Conservation (phyloP, 768 basidiomycete genomes). For the Exsudoporus frostii region DNA sequence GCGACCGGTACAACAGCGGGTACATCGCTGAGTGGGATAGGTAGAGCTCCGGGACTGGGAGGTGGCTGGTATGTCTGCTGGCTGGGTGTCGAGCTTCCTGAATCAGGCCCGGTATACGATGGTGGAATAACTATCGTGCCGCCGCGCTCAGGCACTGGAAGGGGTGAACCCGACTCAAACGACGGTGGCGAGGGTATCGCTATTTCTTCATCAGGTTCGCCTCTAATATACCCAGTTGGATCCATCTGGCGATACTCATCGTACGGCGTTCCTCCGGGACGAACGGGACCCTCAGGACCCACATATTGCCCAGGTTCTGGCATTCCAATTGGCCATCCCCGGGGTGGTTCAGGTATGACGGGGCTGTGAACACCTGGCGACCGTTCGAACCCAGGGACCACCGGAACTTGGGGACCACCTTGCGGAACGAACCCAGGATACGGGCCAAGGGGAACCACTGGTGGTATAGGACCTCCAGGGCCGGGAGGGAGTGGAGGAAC, state of each 20-base stretch:
- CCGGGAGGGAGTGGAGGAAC: conserved; percentile 23
- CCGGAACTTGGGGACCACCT: conserved; percentile 15
- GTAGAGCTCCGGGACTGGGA: conserved; percentile 11
- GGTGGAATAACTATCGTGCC: conserved; percentile 14
- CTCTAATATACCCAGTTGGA: conserved; percentile 8
- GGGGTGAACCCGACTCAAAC: conserved; percentile 10
- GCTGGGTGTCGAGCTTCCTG: conserved; percentile 25
- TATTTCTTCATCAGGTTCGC: conserved; percentile 11
- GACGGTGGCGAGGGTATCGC: conserved; percentile 25
- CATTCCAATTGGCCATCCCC: conserved; percentile 15
- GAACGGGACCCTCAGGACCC: conserved; percentile 28
- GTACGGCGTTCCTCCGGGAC: conserved; percentile 34
- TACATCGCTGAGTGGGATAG: conserved; percentile 9
- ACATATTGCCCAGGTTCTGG: conserved; percentile 20
- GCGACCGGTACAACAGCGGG: conserved; percentile 19
- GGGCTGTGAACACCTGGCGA: conserved; percentile 12
- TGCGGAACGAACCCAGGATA: conserved; percentile 27
- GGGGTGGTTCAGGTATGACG: conserved; percentile 25
- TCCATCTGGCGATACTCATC: conserved; percentile 1
- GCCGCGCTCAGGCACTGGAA: conserved; percentile 19
- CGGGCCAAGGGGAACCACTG: conserved; percentile 13
- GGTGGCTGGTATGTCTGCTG: conserved; percentile 21
- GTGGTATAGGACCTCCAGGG: conserved; percentile 11
- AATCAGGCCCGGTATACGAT: conserved; percentile 8
- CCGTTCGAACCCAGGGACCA: conserved; percentile 17